phyloP scores from a whole-genome alignment of 345 rosid genomes.

The Eucalyptus pauciflora region DNA sequence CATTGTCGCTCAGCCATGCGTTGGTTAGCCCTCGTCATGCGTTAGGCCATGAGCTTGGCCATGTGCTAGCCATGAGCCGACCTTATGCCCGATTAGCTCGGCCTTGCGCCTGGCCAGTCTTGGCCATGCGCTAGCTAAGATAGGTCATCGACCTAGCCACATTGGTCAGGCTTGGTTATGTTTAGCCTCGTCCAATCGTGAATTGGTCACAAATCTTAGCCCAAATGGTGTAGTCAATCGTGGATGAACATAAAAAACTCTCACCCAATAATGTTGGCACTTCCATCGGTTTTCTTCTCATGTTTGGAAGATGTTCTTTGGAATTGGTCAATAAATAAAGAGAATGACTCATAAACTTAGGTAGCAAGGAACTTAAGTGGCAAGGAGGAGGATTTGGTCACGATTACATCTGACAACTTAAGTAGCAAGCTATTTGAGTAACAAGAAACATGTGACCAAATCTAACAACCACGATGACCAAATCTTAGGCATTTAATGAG shows the following conservation, averaged over 20 bases:
- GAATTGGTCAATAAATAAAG: neutral
- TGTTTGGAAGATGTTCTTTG: neutral
- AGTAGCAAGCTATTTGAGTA: neutral
- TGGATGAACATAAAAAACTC: neutral
- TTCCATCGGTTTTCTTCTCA: too few relatives aligned
- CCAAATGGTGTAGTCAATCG: fast-evolving
- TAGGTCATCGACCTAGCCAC: neutral
- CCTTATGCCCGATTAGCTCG: neutral
- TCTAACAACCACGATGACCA: too few relatives aligned
- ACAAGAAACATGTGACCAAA: neutral
- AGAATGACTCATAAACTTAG: neutral
- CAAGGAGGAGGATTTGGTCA: neutral
- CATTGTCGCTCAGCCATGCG: neutral
- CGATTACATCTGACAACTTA: neutral
- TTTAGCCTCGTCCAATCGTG: fast-evolving
- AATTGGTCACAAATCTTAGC: neutral
- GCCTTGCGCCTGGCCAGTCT: neutral
- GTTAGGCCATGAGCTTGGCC: neutral
- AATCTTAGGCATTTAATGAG: too few relatives aligned
- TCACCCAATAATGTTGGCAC: neutral
- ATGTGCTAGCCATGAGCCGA: neutral
- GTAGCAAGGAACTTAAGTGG: too few relatives aligned
- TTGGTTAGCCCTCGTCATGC: too few relatives aligned
- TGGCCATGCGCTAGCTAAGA: too few relatives aligned
- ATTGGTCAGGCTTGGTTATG: neutral